These are phyloP conservation scores for Flaveria floridana DNA, from an alignment of 140 eudicot genomes.

Conservation along the genomic window DNA sequence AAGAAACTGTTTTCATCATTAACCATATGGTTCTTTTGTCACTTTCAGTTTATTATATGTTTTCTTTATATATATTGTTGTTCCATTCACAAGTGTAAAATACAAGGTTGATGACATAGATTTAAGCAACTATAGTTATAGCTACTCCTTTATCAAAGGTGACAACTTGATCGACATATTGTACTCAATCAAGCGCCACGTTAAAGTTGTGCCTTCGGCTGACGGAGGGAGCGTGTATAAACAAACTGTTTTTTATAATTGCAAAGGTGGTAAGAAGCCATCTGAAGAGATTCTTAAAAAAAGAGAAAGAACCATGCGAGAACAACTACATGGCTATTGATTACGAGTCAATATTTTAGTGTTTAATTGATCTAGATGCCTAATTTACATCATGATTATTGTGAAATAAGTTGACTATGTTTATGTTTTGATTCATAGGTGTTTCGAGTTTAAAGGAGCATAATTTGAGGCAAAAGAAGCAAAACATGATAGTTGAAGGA, in stretches of 20 bases:
- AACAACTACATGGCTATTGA: not conserved
- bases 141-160: slow-evolving; percentile 15
- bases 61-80: not conserved
- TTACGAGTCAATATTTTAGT: no score
- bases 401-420: no score
- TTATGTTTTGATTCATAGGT: no score
- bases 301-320: slow-evolving; percentile 8
- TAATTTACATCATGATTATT: no score
- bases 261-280: slow-evolving; percentile 20
- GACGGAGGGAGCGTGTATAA: slow-evolving; percentile 22
- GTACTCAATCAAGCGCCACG: slow-evolving; percentile 15
- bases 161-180: slow-evolving; percentile 19
- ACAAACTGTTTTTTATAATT: slow-evolving; percentile 19
- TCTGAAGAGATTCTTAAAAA: not conserved
- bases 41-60: not conserved
- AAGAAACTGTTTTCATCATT: no score
- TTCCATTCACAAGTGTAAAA: slow-evolving; percentile 22
- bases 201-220: slow-evolving; percentile 21
- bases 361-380: no score
- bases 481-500: no score
- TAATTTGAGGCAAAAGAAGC: no score
- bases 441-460: no score
- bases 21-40: no score
- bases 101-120: slow-evolving; percentile 23
- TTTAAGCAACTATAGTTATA: slow-evolving; percentile 6